These are phyloP conservation scores for Lentinus polychrous DNA, from an alignment of 1,284 basidiomycete species.

Conservation along the genomic window DNA sequence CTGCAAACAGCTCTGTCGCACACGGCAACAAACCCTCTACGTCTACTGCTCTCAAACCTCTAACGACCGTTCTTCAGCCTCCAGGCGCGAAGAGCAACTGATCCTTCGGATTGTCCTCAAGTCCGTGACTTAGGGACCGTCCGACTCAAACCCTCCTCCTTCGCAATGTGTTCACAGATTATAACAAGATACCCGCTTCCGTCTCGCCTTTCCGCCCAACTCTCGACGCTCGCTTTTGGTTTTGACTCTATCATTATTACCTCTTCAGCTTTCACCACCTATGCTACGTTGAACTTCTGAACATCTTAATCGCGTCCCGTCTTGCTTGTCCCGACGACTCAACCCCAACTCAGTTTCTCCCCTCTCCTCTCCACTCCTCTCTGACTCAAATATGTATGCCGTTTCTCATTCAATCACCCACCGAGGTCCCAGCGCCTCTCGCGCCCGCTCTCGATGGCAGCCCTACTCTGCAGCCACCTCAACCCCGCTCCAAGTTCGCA, in stretches of 20 bases:
- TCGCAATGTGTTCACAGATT: constrained; percentile 21
- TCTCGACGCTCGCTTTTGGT: background rate
- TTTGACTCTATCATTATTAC: constrained; percentile 5
- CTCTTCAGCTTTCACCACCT: constrained; percentile 9
- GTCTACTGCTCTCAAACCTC: background rate
- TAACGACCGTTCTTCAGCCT: constrained; percentile 17
- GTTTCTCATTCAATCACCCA: constrained; percentile 57
- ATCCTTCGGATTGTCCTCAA: constrained; percentile 24
- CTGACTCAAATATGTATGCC: constrained; percentile 39
- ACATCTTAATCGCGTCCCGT: constrained; percentile 14
- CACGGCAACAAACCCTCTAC: constrained; percentile 8
- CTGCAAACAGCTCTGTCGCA: constrained; percentile 4
- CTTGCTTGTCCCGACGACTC: constrained; percentile 7
- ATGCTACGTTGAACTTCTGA: constrained; percentile 23
- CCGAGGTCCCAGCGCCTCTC: constrained; percentile 58
- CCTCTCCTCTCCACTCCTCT: constrained; percentile 13
- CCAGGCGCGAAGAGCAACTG: constrained; percentile 14
- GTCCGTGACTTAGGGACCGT: constrained; percentile 27
- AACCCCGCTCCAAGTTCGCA: constrained; percentile 32
- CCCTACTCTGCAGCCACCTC: constrained; percentile 46
- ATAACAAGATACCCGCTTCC: constrained; percentile 19
- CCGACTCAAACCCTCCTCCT: constrained; percentile 14
- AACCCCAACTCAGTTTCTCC: constrained; percentile 18
- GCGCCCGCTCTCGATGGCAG: constrained; percentile 66
- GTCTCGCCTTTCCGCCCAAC: constrained; percentile 8